Evolutionary conservation across 2,329 filamentous ascomycete genomes (phyloP).

Genomic region (Botrytis medusae): DNA sequence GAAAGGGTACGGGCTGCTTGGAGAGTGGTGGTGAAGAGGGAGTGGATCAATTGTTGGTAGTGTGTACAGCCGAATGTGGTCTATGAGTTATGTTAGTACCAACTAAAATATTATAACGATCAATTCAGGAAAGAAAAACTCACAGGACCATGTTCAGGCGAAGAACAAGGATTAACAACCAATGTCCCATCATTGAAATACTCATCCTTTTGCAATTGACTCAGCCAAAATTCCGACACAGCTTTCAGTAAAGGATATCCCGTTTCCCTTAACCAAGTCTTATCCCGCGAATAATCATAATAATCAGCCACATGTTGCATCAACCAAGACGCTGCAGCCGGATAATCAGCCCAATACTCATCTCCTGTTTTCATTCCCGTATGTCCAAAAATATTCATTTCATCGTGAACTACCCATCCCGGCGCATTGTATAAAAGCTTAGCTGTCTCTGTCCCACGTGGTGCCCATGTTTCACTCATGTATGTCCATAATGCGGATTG

Average conservation of each 20-base stretch:
- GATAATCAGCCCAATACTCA: constrained; percentile 45
- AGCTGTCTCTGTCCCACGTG: constrained; percentile 54
- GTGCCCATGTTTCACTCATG: constrained; percentile 54
- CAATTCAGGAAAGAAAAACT: neutral
- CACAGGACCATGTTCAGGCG: constrained; percentile 53
- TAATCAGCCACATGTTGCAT: constrained; percentile 60
- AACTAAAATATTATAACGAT: too few species aligned
- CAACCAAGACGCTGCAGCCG: constrained; percentile 56
- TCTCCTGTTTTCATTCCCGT: constrained; percentile 49
- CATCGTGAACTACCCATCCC: constrained; percentile 57
- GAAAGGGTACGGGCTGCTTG: neutral
- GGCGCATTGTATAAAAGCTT: constrained; percentile 52
- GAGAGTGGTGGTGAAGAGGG: constrained; percentile 32
- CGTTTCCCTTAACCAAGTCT: constrained; percentile 46
- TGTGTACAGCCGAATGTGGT: constrained; percentile 56
- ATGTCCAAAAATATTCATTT: constrained; percentile 59
- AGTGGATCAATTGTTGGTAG: constrained; percentile 52
- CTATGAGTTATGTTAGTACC: neutral
- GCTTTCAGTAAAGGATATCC: constrained; percentile 57
- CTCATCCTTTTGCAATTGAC: constrained; percentile 51
- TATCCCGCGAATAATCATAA: constrained; percentile 53
- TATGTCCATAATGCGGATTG: constrained; percentile 52
- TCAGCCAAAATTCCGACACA: constrained; percentile 56
- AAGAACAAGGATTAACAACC: constrained; percentile 58
- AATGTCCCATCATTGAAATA: constrained; percentile 52